Evolutionary conservation across 2,329 filamentous ascomycete genomes (phyloP).

Genomic region (Fusarium sp.): DNA sequence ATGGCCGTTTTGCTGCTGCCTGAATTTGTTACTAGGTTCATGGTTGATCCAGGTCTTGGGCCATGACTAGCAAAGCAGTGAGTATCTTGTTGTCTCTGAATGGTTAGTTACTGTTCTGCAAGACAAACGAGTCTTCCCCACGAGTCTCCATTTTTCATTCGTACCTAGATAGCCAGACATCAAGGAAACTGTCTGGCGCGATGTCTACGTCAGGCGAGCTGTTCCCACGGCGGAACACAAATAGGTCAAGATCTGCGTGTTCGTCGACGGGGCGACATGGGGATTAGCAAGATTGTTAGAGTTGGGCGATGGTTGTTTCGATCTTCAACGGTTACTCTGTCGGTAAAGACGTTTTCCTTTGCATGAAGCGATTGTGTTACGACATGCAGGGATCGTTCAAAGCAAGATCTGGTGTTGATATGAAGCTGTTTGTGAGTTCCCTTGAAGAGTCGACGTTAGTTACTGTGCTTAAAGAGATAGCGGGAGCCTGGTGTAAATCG

Average conservation of each 20-base stretch:
- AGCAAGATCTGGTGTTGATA: not conserved
- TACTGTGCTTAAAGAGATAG: not conserved
- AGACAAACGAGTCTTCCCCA: not conserved
- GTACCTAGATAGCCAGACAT: not conserved
- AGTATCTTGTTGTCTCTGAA: not conserved
- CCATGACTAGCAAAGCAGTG: not conserved
- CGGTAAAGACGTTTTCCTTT: not conserved
- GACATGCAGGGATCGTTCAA: constrained; percentile 4
- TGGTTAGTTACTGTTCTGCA: not conserved
- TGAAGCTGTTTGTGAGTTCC: not conserved
- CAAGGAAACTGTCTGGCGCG: not conserved
- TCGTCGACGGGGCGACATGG: not conserved
- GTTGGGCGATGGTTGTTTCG: not conserved
- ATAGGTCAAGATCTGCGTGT: constrained; percentile 24
- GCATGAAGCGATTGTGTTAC: not conserved
- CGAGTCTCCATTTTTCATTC: not conserved
- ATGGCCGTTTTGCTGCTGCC: constrained; percentile 35
- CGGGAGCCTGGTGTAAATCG: not conserved
- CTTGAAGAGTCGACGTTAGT: not conserved
- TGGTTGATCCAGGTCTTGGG: not conserved
- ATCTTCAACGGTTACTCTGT: not conserved
- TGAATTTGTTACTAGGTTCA: constrained; percentile 17
- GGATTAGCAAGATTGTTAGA: not conserved
- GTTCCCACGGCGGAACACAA: not conserved
- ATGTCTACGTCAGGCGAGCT: not conserved